phyloP scores from a whole-genome alignment of 306 rosid species.

The cucumber (Cucumis sativus) region DNA sequence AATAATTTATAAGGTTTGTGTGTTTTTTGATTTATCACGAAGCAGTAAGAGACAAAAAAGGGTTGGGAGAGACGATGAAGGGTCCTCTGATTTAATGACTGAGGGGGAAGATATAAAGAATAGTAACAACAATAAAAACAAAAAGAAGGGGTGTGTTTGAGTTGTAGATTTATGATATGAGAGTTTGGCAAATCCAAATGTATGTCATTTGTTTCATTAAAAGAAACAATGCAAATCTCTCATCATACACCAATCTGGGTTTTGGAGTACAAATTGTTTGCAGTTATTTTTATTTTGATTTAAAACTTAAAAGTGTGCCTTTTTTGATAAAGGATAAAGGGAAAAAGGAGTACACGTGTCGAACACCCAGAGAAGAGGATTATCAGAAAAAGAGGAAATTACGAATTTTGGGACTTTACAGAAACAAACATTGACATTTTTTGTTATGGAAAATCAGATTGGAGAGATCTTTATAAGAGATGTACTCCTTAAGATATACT shows the following conservation, averaged over 20 bases:
- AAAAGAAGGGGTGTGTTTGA: too few species aligned
- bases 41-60: too few species aligned
- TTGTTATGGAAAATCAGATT: slow-evolving; percentile 3
- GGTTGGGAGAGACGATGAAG: too few species aligned
- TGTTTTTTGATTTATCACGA: too few species aligned
- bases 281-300: too few species aligned
- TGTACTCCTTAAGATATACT: slow-evolving; percentile 2
- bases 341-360: background rate
- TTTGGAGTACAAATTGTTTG: background rate
- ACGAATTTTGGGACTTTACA: background rate
- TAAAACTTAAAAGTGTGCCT: too few species aligned
- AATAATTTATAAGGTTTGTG: too few species aligned
- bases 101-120: too few species aligned
- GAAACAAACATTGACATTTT: slow-evolving; percentile 1
- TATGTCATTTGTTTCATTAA: slow-evolving; percentile 1
- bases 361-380: background rate
- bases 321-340: background rate
- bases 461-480: background rate
- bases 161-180: too few species aligned
- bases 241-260: background rate
- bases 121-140: too few species aligned
- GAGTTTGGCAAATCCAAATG: background rate
- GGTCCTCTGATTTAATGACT: too few species aligned
- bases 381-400: background rate
- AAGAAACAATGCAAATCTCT: background rate